These are phyloP conservation scores for Stephania cephalantha DNA, from an alignment of 164 flowering plant species.

Conservation along the genomic window DNA sequence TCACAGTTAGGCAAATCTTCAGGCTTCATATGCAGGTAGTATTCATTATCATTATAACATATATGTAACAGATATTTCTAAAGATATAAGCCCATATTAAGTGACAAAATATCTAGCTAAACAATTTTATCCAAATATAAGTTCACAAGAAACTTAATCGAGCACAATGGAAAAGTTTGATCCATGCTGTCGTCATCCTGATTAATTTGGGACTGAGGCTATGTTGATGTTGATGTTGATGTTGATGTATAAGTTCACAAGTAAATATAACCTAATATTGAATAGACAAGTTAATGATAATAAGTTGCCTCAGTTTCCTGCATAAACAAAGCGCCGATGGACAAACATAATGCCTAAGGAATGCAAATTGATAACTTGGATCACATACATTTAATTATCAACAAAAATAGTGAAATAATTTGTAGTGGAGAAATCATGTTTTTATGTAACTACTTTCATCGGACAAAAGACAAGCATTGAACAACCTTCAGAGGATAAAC, in stretches of 20 bases:
- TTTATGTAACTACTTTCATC: not conserved
- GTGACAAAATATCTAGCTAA: not conserved
- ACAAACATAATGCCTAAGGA: not conserved
- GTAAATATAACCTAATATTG: not conserved
- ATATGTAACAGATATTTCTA: not conserved
- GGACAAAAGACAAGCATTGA: not conserved
- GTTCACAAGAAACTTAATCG: too few species aligned
- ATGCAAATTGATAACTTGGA: not conserved
- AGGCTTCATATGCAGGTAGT: not conserved
- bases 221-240: too few species aligned
- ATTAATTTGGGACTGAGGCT: too few species aligned
- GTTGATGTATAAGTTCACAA: too few species aligned
- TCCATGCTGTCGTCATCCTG: too few species aligned
- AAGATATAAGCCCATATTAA: not conserved
- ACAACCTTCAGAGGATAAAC: not conserved
- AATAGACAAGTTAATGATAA: not conserved
- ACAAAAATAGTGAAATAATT: not conserved
- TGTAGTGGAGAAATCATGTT: not conserved
- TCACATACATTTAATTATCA: not conserved
- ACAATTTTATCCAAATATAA: not conserved
- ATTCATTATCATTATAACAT: not conserved
- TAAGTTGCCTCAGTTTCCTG: not conserved
- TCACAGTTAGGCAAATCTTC: not conserved
- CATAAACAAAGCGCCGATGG: not conserved
- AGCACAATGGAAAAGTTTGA: too few species aligned